Evolutionary conservation across 306 rosid genomes (phyloP).

Genomic region (Prunus campanulata): DNA sequence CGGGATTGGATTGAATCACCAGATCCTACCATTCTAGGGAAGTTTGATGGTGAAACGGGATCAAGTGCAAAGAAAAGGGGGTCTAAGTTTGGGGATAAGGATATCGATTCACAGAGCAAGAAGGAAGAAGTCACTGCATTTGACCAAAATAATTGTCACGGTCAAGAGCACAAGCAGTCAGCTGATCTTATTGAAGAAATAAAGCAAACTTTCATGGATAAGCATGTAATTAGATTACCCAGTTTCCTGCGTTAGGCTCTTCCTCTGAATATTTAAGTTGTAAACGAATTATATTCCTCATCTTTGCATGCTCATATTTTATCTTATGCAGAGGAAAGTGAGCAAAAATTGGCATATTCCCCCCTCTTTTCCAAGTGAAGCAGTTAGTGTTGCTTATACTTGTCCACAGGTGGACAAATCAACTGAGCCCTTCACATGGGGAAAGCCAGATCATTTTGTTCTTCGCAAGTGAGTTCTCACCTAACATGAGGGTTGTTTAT

Average conservation of each 20-base stretch:
- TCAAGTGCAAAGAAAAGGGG: conserved; percentile 49
- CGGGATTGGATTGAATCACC: conserved; percentile 96
- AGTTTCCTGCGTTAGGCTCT: conserved; percentile 17
- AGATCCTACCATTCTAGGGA: conserved; percentile 84
- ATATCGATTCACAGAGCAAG: conserved; percentile 16
- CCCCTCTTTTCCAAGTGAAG: conserved; percentile 79
- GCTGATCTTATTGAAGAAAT: conserved; percentile 33
- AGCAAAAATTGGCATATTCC: conserved; percentile 99
- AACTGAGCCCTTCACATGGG: conserved; percentile 84
- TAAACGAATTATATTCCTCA: not conserved
- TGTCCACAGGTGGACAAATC: conserved; percentile 88
- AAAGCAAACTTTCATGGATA: conserved; percentile 63
- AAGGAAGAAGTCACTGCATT: conserved; percentile 33
- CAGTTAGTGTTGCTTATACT: conserved; percentile 74
- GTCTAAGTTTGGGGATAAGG: conserved; percentile 42
- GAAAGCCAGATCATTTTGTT: conserved; percentile 92
- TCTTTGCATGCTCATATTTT: conserved; percentile 4
- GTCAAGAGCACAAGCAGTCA: conserved; percentile 43
- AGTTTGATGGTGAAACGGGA: conserved; percentile 45
- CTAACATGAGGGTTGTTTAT: not conserved
- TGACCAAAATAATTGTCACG: conserved; percentile 35
- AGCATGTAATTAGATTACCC: conserved; percentile 51
- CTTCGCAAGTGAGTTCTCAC: conserved; percentile 78
- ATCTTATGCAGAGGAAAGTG: conserved; percentile 73
- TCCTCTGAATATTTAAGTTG: conserved; percentile 6